Evolutionary conservation across 2,329 filamentous ascomycete genomes (phyloP).

Genomic region (Aureobasidium melanogenum): DNA sequence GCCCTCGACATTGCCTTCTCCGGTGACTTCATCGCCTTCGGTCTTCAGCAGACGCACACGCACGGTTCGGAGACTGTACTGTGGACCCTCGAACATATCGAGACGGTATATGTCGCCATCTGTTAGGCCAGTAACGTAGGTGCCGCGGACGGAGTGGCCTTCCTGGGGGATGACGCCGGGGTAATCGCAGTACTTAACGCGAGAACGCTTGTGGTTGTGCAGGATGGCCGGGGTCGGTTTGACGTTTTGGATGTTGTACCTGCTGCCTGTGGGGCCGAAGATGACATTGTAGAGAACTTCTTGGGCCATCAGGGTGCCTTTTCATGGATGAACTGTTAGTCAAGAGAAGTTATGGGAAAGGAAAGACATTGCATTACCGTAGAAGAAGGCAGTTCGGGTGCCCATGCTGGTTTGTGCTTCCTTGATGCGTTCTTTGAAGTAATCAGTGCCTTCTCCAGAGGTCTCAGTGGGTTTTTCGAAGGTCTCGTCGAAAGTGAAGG

Average conservation of each 20-base stretch:
- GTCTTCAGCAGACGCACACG: constrained; percentile 18
- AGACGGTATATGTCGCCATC: constrained; percentile 65
- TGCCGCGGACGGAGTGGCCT: constrained; percentile 54
- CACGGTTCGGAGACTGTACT: constrained; percentile 54
- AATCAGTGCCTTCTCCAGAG: too few species aligned
- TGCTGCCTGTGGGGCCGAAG: constrained; percentile 51
- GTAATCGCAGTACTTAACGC: constrained; percentile 65
- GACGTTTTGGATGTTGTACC: constrained; percentile 38
- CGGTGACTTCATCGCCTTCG: constrained; percentile 20
- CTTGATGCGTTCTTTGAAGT: background rate
- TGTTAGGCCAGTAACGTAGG: constrained; percentile 69
- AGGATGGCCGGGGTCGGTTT: constrained; percentile 69
- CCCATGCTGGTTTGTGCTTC: constrained; percentile 27
- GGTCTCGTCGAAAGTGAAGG: too few species aligned
- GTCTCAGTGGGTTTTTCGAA: too few species aligned
- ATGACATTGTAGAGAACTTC: constrained; percentile 80
- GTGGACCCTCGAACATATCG: constrained; percentile 71
- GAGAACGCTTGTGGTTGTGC: constrained; percentile 59
- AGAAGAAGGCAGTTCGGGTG: constrained; percentile 54
- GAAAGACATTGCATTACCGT: constrained; percentile 34
- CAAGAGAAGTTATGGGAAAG: background rate
- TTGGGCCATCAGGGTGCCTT: constrained; percentile 64
- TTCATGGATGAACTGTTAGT: background rate
- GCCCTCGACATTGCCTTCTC: constrained; percentile 26
- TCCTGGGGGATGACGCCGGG: constrained; percentile 57